A percentile compares a stretch with the other conserved stretches of the same genome.
Conservation (phyloP, 495 filamentous ascomycete species). For the Podospora tetraspora region DNA sequence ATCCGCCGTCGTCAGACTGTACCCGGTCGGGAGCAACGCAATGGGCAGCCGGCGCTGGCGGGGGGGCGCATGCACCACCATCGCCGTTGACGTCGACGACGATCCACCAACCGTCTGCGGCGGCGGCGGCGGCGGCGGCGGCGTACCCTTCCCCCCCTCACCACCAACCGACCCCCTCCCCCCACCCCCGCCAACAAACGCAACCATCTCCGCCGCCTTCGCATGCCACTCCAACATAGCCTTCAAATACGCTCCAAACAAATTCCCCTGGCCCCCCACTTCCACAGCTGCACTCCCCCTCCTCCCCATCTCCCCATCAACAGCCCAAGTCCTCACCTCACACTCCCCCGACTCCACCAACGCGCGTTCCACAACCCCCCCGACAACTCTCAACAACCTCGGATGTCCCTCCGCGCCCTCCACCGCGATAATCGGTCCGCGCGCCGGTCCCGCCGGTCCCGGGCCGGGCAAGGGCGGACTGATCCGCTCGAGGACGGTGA, state of each 20-base stretch:
- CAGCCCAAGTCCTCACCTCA: slow-evolving; percentile 49
- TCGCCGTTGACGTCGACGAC: too few species aligned
- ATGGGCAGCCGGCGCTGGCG: slow-evolving; percentile 44
- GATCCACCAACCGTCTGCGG: too few species aligned
- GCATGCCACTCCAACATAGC: slow-evolving; percentile 67
- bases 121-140: too few species aligned
- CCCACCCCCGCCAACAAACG: slow-evolving; percentile 53
- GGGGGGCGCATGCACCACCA: too few species aligned
- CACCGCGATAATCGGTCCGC: slow-evolving; percentile 76
- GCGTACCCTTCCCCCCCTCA: too few species aligned
- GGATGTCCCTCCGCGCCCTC: slow-evolving; percentile 58
- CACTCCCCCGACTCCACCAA: slow-evolving; percentile 55
- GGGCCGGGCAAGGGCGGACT: slow-evolving; percentile 42
- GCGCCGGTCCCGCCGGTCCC: slow-evolving; percentile 34
- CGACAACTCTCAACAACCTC: slow-evolving; percentile 48
- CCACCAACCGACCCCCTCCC: background rate
- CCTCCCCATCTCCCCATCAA: slow-evolving; percentile 50
- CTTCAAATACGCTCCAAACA: slow-evolving; percentile 60
- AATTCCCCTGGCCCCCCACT: slow-evolving; percentile 52
- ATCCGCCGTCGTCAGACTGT: slow-evolving; percentile 71
- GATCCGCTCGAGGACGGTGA: slow-evolving; percentile 36
- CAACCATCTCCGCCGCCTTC: slow-evolving; percentile 59
- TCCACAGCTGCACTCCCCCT: slow-evolving; percentile 52
- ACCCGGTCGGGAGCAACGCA: slow-evolving; percentile 64
- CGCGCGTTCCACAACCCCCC: slow-evolving; percentile 55